Conservation (phyloP, 2,329 filamentous ascomycete species). For the Alternaria arbusti region DNA sequence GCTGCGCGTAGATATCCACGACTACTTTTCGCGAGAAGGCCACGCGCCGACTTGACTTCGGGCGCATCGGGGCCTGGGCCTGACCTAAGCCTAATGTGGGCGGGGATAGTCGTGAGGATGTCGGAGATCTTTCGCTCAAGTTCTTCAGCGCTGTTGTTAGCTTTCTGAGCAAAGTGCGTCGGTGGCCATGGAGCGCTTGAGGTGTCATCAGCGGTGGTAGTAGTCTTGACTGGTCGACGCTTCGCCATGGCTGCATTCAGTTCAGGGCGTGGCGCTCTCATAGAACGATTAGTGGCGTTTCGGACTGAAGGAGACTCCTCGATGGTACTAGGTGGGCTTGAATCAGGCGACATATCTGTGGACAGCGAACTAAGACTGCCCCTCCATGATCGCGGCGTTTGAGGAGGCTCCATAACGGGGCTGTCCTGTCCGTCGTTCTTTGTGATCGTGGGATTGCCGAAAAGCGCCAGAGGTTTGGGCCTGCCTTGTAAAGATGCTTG, state of each 20-base stretch:
- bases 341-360: conserved; percentile 39
- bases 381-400: conserved; percentile 41
- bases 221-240: conserved; percentile 38
- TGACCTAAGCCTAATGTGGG: conserved; percentile 74
- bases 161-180: conserved; percentile 41
- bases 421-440: conserved; percentile 23
- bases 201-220: conserved; percentile 47
- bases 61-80: conserved; percentile 38
- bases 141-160: conserved; percentile 58
- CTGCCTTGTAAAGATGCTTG: conserved; percentile 4
- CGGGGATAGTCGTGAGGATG: conserved; percentile 78
- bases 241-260: conserved; percentile 54
- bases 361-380: conserved; percentile 40
- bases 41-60: conserved; percentile 37
- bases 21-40: conserved; percentile 36
- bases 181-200: conserved; percentile 43
- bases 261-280: conserved; percentile 45
- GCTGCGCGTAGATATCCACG: conserved; percentile 41
- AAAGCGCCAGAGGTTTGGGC: conserved; percentile 10
- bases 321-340: conserved; percentile 36
- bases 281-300: conserved; percentile 31
- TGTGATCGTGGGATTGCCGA: conserved; percentile 29
- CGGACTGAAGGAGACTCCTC: conserved; percentile 48
- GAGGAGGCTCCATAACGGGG: conserved; percentile 25
- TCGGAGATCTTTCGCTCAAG: conserved; percentile 81